Conservation (phyloP, 2,329 filamentous ascomycete genomes). For the Tolypocladium ovalisporum region DNA sequence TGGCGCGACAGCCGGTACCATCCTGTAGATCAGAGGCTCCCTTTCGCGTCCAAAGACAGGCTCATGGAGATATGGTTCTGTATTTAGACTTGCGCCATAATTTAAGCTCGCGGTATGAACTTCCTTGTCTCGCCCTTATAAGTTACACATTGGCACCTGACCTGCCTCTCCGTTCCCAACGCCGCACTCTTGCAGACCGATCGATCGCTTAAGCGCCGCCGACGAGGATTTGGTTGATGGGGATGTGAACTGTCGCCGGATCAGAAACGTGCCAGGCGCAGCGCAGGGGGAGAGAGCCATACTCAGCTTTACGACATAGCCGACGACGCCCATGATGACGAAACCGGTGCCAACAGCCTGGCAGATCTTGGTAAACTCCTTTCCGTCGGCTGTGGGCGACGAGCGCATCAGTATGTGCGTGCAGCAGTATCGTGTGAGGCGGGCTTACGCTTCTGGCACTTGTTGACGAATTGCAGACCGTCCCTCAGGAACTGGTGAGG, state of each 20-base stretch:
- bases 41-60: background rate
- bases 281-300: slow-evolving; percentile 14
- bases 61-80: background rate
- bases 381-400: slow-evolving; percentile 23
- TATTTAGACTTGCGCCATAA: background rate
- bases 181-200: background rate
- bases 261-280: background rate
- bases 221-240: slow-evolving; percentile 60
- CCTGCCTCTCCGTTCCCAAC: background rate
- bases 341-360: slow-evolving; percentile 59
- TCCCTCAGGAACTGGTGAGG: slow-evolving; percentile 54
- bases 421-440: background rate
- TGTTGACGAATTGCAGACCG: slow-evolving; percentile 50
- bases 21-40: background rate
- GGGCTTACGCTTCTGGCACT: slow-evolving; percentile 49
- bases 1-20: background rate
- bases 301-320: slow-evolving; percentile 62
- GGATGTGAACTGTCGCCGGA: slow-evolving; percentile 47
- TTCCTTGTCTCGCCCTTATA: background rate
- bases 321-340: slow-evolving; percentile 59
- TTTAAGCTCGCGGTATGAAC: background rate
- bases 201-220: slow-evolving; percentile 43
- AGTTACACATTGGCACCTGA: background rate
- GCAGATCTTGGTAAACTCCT: slow-evolving; percentile 33
- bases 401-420: background rate